Percentiles rank a stretch among this genome's conserved stretches.
Evolutionary conservation across 169 alveolate genomes (phyloP).

Genomic region (Theileria orientalis): DNA sequence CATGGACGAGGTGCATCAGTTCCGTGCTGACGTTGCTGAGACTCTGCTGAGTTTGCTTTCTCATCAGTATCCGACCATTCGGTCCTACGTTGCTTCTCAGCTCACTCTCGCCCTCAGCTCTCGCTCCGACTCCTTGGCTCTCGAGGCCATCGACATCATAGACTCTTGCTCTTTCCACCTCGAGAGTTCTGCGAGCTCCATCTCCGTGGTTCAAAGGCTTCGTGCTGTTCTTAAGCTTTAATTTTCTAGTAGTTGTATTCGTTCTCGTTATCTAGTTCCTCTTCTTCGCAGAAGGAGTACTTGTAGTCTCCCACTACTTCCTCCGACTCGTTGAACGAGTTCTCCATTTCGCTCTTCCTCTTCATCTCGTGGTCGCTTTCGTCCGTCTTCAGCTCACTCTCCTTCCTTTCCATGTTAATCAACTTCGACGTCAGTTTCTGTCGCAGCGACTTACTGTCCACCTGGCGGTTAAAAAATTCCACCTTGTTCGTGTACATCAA

Average conservation of each 20-base stretch:
- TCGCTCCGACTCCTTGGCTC: not conserved
- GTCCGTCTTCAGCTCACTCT: slow-evolving; percentile 16
- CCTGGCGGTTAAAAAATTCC: not conserved
- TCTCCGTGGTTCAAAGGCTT: not conserved
- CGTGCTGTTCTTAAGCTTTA: slow-evolving; percentile 3
- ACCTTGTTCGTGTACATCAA: slow-evolving; percentile 32
- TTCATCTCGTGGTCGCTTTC: not conserved
- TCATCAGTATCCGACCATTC: slow-evolving; percentile 58
- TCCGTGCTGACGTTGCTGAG: slow-evolving; percentile 3
- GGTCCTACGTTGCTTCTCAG: slow-evolving; percentile 27
- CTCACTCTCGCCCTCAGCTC: slow-evolving; percentile 14
- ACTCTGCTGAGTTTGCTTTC: slow-evolving; percentile 28
- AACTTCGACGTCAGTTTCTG: slow-evolving; percentile 27
- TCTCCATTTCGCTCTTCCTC: slow-evolving; percentile 35
- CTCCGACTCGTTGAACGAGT: slow-evolving; percentile 31
- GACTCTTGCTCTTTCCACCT: slow-evolving; percentile 8
- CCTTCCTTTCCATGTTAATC: slow-evolving; percentile 28
- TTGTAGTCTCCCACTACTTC: slow-evolving; percentile 51
- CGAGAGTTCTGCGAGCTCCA: not conserved
- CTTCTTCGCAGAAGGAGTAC: slow-evolving; percentile 66
- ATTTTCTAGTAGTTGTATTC: slow-evolving; percentile 7
- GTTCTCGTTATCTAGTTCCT: slow-evolving; percentile 3
- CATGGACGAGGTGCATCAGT: not conserved
- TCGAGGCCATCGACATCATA: slow-evolving; percentile 16
- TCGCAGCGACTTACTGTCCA: not conserved